Conservation (phyloP, 768 basidiomycete species). For the Strobilomyces dryophilus region DNA sequence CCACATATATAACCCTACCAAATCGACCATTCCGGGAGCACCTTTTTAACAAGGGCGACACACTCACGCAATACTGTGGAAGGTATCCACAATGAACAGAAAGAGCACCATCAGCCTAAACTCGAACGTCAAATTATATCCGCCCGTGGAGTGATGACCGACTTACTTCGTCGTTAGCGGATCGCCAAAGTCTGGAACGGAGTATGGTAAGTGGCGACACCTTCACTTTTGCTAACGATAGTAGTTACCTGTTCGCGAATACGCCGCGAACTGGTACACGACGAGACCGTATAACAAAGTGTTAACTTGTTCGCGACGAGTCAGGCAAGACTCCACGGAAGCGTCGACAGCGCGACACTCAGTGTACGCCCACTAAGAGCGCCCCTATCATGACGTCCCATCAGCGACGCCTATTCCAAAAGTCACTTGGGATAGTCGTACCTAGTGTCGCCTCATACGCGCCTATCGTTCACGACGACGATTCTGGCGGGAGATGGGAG, state of each 20-base stretch:
- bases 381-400: background rate
- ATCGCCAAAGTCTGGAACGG: background rate
- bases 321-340: background rate
- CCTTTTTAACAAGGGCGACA: background rate
- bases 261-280: background rate
- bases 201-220: background rate
- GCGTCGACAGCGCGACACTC: background rate
- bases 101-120: background rate
- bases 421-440: background rate
- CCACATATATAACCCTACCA: background rate
- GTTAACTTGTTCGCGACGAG: background rate
- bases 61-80: background rate
- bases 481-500: no score
- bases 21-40: background rate
- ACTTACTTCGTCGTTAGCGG: background rate
- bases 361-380: background rate
- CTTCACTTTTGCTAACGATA: background rate
- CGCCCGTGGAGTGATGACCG: background rate
- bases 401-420: background rate
- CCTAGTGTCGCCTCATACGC: background rate
- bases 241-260: background rate
- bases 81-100: background rate
- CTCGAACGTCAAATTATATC: background rate
- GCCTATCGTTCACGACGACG: background rate
- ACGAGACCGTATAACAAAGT: slow-evolving; percentile 36